phyloP scores from a whole-genome alignment of 495 filamentous ascomycete species.

The Podospora anserina region DNA sequence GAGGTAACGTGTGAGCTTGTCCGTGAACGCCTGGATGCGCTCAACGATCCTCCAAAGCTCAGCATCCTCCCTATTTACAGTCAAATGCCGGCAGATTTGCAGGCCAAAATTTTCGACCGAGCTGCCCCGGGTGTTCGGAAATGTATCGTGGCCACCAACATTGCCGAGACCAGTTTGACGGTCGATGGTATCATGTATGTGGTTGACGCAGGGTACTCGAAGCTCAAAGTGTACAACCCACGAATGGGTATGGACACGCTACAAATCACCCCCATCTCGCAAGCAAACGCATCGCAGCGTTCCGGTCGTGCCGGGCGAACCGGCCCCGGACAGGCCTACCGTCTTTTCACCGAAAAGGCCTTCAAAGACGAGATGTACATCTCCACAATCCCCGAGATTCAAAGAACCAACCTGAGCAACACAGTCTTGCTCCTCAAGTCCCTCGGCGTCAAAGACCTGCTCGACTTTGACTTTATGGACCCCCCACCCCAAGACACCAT shows the following conservation, averaged over 20 bases:
- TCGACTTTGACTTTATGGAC: constrained; percentile 99
- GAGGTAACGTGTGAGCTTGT: constrained; percentile 93
- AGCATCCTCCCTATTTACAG: constrained; percentile 97
- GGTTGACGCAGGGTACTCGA: constrained; percentile 92
- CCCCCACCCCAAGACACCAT: constrained; percentile 98
- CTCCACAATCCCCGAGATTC: constrained; percentile 97
- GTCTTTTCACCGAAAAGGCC: constrained; percentile 89
- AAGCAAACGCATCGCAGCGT: constrained; percentile 91
- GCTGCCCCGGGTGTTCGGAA: constrained; percentile 89
- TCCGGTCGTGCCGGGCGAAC: constrained; percentile 93
- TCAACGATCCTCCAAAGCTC: constrained; percentile 93
- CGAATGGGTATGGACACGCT: constrained; percentile 99
- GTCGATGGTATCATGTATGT: constrained; percentile 99
- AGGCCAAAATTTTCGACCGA: constrained; percentile 95
- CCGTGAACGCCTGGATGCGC: constrained; percentile 79
- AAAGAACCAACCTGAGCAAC: constrained; percentile 91
- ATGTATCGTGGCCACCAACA: constrained; percentile 97
- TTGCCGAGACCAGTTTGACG: constrained; percentile 96
- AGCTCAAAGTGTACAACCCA: constrained; percentile 98
- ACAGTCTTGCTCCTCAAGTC: constrained; percentile 94
- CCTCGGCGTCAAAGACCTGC: constrained; percentile 85
- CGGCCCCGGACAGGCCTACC: constrained; percentile 92
- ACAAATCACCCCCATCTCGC: constrained; percentile 96
- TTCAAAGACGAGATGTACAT: constrained; percentile 97
- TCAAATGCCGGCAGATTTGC: constrained; percentile 97